Base-by-base conservation (phyloP, 106 monocot species). In the Cymbidium sinense region DNA sequence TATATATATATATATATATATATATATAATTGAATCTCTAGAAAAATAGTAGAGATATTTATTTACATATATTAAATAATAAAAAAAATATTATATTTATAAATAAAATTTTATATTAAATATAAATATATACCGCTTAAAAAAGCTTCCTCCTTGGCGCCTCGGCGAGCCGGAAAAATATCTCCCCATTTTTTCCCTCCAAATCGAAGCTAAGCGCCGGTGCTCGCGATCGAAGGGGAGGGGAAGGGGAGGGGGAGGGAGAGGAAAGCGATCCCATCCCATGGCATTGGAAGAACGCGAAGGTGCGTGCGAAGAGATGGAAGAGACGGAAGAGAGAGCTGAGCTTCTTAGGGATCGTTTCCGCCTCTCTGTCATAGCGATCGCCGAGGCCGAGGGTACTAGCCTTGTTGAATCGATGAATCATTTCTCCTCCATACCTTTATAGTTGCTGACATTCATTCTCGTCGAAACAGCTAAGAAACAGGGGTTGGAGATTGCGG, bases 311-410 rank as follows among this genome's bases (percentile, higher is more conserved):
- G 87, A 85, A 50, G 73, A 78, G 51, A 43, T 84, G n/a, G 96
- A 87, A 58, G 89, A 82, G 65, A 84, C 70, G 39, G 89, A 82
- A 62, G 86, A 79, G 80, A 79, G 44, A 76, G 79, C 86, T 18
- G 89, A 86, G 52, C 73, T 93, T 64, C 86, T 89, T 35, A 82
- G 82, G 27, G 85, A 93, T 55, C 87, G 89, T 17, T 86, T 96
- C 73, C 87, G 91, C 30, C 96, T 93, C 85, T 86, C 89, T 37
- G 96, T 85, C 43, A 89, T 96, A 86, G 81, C 86, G 50, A 89
- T 93, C 30, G 79, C 83, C 54, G 82, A 91, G 39, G 73, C 80
- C 77, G 87, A 92, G 76, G 88, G 95, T 92, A 72, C 70, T 50
- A 2, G 21, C 50, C 17, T 17, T 43, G 31, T 34, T 28, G 19